Percentiles rank a stretch among this genome's conserved stretches.
phyloP scores from a whole-genome alignment of 805 yeast genomes.

The Candida koratica region DNA sequence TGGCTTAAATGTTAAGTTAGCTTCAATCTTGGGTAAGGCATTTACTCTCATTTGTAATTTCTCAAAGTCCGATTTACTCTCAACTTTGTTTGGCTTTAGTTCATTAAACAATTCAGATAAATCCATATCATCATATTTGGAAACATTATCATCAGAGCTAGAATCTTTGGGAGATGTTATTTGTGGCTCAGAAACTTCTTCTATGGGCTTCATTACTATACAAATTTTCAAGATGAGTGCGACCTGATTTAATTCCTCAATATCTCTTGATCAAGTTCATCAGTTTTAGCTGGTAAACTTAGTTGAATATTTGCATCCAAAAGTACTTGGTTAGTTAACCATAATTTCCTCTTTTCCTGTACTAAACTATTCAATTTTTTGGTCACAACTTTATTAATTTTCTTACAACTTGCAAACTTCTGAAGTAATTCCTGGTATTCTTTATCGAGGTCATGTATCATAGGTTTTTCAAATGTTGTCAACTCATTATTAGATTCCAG shows the following conservation, averaged over 20 bases:
- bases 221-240: constrained; percentile 5
- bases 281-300: constrained; percentile 27
- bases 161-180: constrained; percentile 23
- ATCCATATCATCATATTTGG: constrained; percentile 10
- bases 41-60: constrained; percentile 32
- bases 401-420: constrained; percentile 34
- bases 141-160: constrained; percentile 19
- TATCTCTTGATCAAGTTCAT: constrained; percentile 14
- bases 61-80: constrained; percentile 21
- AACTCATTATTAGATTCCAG: background rate
- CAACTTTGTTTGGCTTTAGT: constrained; percentile 22
- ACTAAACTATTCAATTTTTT: constrained; percentile 23
- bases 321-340: constrained; percentile 40
- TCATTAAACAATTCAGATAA: constrained; percentile 29
- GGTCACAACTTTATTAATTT: constrained; percentile 35
- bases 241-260: constrained; percentile 3
- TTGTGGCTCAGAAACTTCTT: constrained; percentile 26
- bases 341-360: constrained; percentile 33
- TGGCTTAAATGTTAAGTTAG: constrained; percentile 22
- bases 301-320: constrained; percentile 39
- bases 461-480: constrained; percentile 9
- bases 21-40: constrained; percentile 40
- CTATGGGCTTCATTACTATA: constrained; percentile 15
- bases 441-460: constrained; percentile 16
- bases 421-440: constrained; percentile 27